phyloP scores from a whole-genome alignment of 2,329 filamentous ascomycete genomes.

The Epichloe bromicola region DNA sequence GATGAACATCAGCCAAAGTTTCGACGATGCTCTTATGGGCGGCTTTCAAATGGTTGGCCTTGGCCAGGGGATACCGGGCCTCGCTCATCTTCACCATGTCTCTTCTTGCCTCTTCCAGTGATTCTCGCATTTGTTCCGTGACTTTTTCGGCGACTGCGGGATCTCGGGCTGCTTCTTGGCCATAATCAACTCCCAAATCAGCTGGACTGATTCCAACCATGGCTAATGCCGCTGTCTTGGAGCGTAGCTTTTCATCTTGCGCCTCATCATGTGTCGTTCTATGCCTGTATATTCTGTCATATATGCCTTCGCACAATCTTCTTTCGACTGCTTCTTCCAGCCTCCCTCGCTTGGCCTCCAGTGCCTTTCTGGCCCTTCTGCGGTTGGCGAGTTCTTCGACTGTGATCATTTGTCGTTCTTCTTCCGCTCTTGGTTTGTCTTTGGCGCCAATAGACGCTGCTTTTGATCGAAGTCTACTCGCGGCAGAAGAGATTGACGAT shows the following conservation, averaged over 20 bases:
- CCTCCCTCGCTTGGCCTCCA: conserved; percentile 64
- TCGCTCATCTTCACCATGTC: conserved; percentile 74
- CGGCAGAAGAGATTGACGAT: conserved; percentile 43
- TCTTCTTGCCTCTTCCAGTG: conserved; percentile 54
- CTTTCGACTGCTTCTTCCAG: conserved; percentile 89
- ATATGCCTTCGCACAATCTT: conserved; percentile 71
- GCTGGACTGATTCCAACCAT: conserved; percentile 83
- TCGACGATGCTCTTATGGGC: conserved; percentile 94
- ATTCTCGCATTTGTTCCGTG: conserved; percentile 55
- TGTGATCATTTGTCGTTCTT: conserved; percentile 78
- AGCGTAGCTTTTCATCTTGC: conserved; percentile 84
- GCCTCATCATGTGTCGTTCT: conserved; percentile 87
- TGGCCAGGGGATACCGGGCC: conserved; percentile 77
- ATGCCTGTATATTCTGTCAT: conserved; percentile 82
- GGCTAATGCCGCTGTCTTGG: conserved; percentile 78
- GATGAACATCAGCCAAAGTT: conserved; percentile 54
- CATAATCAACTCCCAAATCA: conserved; percentile 70
- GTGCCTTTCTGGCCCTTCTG: conserved; percentile 61
- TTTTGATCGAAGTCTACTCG: conserved; percentile 43
- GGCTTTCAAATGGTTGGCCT: conserved; percentile 75
- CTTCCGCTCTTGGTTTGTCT: conserved; percentile 34
- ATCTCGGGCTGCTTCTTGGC: conserved; percentile 40
- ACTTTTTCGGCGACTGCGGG: conserved; percentile 45
- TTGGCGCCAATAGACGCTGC: conserved; percentile 40
- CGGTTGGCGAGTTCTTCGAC: conserved; percentile 69